phyloP scores from a whole-genome alignment of 768 basidiomycete species.

The Amanita rimosa region DNA sequence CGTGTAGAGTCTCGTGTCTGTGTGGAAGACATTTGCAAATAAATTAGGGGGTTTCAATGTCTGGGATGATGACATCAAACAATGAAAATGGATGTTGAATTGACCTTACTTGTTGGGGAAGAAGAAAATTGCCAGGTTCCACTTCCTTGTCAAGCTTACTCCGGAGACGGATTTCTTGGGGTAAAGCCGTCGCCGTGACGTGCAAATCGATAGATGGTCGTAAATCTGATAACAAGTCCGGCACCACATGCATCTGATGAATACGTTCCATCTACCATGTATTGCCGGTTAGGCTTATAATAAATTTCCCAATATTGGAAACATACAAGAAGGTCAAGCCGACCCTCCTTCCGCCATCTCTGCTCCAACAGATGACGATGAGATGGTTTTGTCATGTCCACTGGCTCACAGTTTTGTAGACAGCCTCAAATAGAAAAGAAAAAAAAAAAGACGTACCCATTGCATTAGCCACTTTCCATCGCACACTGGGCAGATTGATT shows the following conservation, averaged over 20 bases:
- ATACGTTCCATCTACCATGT: slow-evolving; percentile 77
- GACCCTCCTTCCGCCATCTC: slow-evolving; percentile 77
- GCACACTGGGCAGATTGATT: slow-evolving; percentile 72
- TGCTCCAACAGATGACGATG: slow-evolving; percentile 78
- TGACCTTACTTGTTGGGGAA: slow-evolving; percentile 51
- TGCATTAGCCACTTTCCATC: slow-evolving; percentile 74
- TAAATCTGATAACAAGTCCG: slow-evolving; percentile 69
- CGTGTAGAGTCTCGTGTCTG: slow-evolving; percentile 74
- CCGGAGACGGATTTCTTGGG: slow-evolving; percentile 18
- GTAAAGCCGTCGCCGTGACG: slow-evolving; percentile 32
- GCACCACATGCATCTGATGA: slow-evolving; percentile 83
- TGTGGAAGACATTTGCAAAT: slow-evolving; percentile 71
- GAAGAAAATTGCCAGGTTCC: slow-evolving; percentile 60
- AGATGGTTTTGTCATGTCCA: slow-evolving; percentile 54
- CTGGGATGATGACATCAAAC: slow-evolving; percentile 20
- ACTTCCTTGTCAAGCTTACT: slow-evolving; percentile 32
- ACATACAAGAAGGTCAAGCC: slow-evolving; percentile 73
- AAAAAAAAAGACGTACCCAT: slow-evolving; percentile 42
- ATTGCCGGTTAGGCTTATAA: not conserved
- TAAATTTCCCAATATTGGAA: not conserved
- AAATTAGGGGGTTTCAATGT: slow-evolving; percentile 56
- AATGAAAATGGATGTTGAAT: not conserved
- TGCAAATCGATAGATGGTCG: slow-evolving; percentile 69
- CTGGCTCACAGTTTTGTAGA: slow-evolving; percentile 20
- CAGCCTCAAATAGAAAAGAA: not conserved